Evolutionary conservation across 2,329 filamentous ascomycete genomes (phyloP), one percentile per base, ranked within the genome.

Genomic region (Colletotrichum tropicale): DNA sequence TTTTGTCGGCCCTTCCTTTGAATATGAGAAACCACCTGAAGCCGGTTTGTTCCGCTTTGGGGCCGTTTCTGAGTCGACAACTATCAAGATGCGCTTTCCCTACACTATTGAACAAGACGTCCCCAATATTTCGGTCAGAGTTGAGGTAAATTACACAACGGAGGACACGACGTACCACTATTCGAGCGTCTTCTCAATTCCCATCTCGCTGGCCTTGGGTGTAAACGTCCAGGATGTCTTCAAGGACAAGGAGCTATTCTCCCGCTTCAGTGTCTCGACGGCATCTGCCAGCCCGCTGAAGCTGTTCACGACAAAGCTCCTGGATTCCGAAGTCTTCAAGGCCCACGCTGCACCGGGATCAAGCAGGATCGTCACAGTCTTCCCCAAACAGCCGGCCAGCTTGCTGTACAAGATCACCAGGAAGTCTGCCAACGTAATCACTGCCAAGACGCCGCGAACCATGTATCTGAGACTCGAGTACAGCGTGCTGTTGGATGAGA

Each of bases 221-320:
- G 97, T 99, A 77, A 98, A 98, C 78, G 97, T 99, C 8, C 96
- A 98, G 80, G 97, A 99, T 80, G 92, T 98, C 32, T 98, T 98
- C 87, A 98, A 98, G 82, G 92, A 95, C 77, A 87, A 92, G 9
- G 89, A 92, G 0, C 88, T 98, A 0, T 97, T 97, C 81, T 98
- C 96, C 0, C 93, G 94, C 12, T 99, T 99, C 83, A 98, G 95
- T 16, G 93, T 99, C 68, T 96, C 95, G 15, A 96, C 96, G 0
- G 94, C 95, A 1, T 95, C 90, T 71, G 83, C 91, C 28, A 93
- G 93, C 34, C 97, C 97, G 0, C 84, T 98, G 12, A 91, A 94
- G 6, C 86, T 99, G 8, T 88, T 94, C 61, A 90, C 90, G 70
- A 95, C 94, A 78, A 89, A 92, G 68, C 89, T 99, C 1, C 84